Evolutionary conservation across 2,329 filamentous ascomycete genomes (phyloP).

Genomic region (Pleoardoris graminearum): DNA sequence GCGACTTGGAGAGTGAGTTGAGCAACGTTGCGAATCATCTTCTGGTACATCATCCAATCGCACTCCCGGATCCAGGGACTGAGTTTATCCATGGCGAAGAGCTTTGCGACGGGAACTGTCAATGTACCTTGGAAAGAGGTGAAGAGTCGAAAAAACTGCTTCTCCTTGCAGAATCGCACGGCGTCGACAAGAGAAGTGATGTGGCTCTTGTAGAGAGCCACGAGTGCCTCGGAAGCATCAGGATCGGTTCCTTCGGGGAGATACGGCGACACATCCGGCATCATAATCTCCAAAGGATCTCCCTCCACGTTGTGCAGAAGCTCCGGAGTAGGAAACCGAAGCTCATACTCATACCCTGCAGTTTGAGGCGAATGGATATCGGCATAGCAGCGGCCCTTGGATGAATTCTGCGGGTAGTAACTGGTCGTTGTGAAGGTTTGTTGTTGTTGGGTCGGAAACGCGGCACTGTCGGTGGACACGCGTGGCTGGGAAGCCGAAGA

Average conservation of each 20-base stretch:
- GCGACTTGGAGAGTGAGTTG: slow-evolving; percentile 89
- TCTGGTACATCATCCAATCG: slow-evolving; percentile 94
- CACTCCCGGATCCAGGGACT: slow-evolving; percentile 94
- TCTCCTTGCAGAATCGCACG: slow-evolving; percentile 94
- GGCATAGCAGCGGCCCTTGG: slow-evolving; percentile 51
- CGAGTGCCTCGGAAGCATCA: slow-evolving; percentile 83
- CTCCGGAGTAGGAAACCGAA: slow-evolving; percentile 64
- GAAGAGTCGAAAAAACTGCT: slow-evolving; percentile 93
- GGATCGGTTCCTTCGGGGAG: slow-evolving; percentile 79
- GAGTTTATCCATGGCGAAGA: slow-evolving; percentile 79
- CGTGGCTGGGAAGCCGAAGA: slow-evolving; percentile 39
- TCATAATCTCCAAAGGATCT: slow-evolving; percentile 69
- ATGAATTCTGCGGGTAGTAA: slow-evolving; percentile 44
- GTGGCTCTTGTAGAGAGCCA: slow-evolving; percentile 88
- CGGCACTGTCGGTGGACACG: slow-evolving; percentile 54
- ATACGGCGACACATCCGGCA: slow-evolving; percentile 86
- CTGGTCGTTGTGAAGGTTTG: slow-evolving; percentile 30
- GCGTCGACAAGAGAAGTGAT: slow-evolving; percentile 95
- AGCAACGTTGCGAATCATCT: slow-evolving; percentile 91
- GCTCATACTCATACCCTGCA: slow-evolving; percentile 62
- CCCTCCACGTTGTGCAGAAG: slow-evolving; percentile 57
- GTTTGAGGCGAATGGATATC: slow-evolving; percentile 51
- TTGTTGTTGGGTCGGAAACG: slow-evolving; percentile 46
- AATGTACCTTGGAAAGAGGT: slow-evolving; percentile 94
- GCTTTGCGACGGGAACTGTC: slow-evolving; percentile 93